Evolutionary conservation across 257 asterid species (phyloP), one percentile per base, ranked within the genome.

Genomic region (Schizonepeta tenuifolia): DNA sequence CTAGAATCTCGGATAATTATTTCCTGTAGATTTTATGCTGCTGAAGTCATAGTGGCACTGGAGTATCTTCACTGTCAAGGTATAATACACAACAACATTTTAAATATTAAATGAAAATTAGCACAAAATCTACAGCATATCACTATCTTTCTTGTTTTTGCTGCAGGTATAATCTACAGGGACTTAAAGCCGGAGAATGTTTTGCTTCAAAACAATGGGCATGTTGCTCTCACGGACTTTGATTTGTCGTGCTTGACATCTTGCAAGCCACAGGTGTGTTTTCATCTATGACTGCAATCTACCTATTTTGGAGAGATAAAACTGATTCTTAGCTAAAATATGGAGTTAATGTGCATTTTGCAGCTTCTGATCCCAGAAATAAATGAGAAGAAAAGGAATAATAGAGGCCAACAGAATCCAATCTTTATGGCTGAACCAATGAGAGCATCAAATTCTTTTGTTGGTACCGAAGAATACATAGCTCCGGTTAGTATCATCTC

Each of bases 31-130:
- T 95, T 91, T 86, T 95, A 87, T 73, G 98, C 97, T 38, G 92
- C 96, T 65, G 96, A 95, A 83, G 98, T 95, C 33, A 61, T 95
- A 40, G 90, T 94, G 69, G 99, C 99, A 17, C 84, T 95, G 50
- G 99, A 95, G 86, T 95, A 95, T 81, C 99, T 95, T 83, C 99
- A 95, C 79, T 95, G 97, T 72, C 98, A 90, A 92, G 99, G 98
- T 91, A 84, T 54, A 6, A 13, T 38, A 56, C 57, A 62, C 49
- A 55, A 64, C 43, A 8, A 31, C 58, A 10, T 40, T 49, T 18
- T 31, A 1, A 15, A 24, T 41, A 43, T 20, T 54, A 17, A 67
- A 10, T 55, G 31, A 51, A 21, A 61, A 59, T 18, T 14, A 59
- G 24, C 65, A 50, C 43, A 51, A 63, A 20, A 36, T 12, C 1